Percentiles rank a stretch among this genome's conserved stretches.
phyloP scores from a whole-genome alignment of 116 monocot species.

The Cymodocea nodosa region DNA sequence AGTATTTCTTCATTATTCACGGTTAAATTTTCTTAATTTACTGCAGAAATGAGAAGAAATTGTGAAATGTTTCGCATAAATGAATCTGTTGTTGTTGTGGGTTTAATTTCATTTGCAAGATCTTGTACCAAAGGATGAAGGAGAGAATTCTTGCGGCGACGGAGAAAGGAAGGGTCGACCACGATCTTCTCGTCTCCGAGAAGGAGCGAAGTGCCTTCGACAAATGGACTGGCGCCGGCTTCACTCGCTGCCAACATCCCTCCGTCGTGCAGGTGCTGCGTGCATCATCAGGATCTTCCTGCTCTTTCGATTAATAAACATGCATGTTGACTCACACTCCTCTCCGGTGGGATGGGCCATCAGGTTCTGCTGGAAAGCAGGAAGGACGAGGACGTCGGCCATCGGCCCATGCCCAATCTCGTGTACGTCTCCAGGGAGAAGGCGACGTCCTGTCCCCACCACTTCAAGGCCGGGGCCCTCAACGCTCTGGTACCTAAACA shows the following conservation, averaged over 20 bases:
- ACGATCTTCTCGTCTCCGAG: constrained; percentile 4
- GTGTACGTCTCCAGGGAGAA: constrained; percentile 75
- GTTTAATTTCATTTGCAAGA: constrained; percentile 9
- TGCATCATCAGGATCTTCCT: neutral
- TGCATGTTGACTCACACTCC: no score
- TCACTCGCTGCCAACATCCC: constrained; percentile 11
- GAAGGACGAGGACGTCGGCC: constrained; percentile 30
- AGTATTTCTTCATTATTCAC: no score
- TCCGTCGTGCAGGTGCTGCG: constrained; percentile 10
- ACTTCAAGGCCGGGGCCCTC: constrained; percentile 85
- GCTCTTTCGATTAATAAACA: neutral
- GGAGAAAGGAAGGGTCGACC: constrained; percentile 13
- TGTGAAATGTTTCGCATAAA: no score
- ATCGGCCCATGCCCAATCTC: constrained; percentile 37
- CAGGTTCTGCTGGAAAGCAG: constrained; percentile 56
- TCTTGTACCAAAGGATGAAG: constrained; percentile 23
- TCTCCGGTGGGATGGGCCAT: neutral
- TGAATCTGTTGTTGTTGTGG: neutral
- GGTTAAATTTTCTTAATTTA: no score
- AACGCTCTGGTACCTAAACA: constrained; percentile 50
- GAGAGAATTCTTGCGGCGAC: constrained; percentile 6
- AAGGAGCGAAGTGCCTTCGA: constrained; percentile 8
- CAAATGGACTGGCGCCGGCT: constrained; percentile 13
- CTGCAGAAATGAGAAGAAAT: no score
- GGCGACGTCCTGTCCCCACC: constrained; percentile 22